Percentiles rank a stretch among this genome's conserved stretches.
Conservation (phyloP, 2,329 filamentous ascomycete species). For the Talaromyces sp. region DNA sequence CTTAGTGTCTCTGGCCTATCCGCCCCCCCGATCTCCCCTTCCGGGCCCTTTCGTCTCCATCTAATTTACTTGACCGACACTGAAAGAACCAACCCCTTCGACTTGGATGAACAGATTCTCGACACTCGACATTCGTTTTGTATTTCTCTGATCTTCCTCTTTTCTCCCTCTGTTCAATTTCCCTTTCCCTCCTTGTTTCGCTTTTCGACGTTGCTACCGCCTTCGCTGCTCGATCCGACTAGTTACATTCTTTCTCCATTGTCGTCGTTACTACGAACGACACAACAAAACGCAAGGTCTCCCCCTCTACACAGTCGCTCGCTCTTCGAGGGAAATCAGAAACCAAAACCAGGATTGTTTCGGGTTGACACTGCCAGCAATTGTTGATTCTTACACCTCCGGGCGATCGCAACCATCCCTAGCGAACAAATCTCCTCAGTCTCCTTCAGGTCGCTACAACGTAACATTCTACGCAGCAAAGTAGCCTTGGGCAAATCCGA, state of each 20-base stretch:
- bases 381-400: not conserved
- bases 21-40: not conserved
- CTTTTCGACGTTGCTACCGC: not conserved
- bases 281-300: slow-evolving; percentile 3
- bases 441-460: slow-evolving; percentile 1
- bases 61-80: not conserved
- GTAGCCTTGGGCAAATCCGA: slow-evolving; percentile 7
- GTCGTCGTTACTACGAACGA: slow-evolving; percentile 6
- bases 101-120: not conserved
- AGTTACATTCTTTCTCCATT: slow-evolving; percentile 19
- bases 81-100: not conserved
- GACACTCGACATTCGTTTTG: slow-evolving; percentile 17
- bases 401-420: not conserved
- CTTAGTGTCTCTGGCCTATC: not conserved
- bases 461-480: slow-evolving; percentile 10
- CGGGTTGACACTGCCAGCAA: not conserved
- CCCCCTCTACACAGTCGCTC: slow-evolving; percentile 4
- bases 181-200: not conserved
- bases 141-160: not conserved
- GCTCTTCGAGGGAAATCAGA: not conserved
- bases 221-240: slow-evolving; percentile 12
- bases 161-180: not conserved
- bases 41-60: slow-evolving; percentile 1
- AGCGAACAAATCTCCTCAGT: not conserved
- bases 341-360: not conserved